Evolutionary conservation across 2,329 filamentous ascomycete genomes (phyloP).

Genomic region (Stagonosporopsis vannaccii): DNA sequence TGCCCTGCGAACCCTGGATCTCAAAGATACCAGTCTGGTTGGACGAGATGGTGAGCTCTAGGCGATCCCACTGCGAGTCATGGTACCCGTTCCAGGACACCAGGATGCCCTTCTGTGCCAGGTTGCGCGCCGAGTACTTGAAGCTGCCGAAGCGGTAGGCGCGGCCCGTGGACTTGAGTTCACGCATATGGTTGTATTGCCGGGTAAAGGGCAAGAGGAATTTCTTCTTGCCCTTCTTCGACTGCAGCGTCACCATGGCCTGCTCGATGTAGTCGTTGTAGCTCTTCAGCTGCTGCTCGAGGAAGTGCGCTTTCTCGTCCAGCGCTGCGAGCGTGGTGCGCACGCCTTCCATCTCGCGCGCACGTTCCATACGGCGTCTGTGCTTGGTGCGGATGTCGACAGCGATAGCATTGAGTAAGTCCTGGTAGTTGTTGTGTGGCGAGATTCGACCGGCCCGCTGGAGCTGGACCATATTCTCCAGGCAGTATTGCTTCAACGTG

Average conservation of each 20-base stretch:
- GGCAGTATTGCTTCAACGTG: slow-evolving; percentile 88
- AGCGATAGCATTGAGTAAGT: slow-evolving; percentile 96
- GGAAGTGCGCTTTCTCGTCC: slow-evolving; percentile 85
- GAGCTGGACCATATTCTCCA: slow-evolving; percentile 91
- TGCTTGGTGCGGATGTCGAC: slow-evolving; percentile 98
- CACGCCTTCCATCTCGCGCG: slow-evolving; percentile 87
- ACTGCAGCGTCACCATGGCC: slow-evolving; percentile 95
- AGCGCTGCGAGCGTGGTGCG: slow-evolving; percentile 76
- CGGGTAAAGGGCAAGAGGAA: slow-evolving; percentile 97
- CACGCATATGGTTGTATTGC: slow-evolving; percentile 97
- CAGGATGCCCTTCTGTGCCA: slow-evolving; percentile 92
- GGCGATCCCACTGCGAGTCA: slow-evolving; percentile 85
- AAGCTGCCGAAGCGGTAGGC: slow-evolving; percentile 97
- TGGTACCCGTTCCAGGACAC: slow-evolving; percentile 87
- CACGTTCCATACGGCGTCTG: slow-evolving; percentile 85
- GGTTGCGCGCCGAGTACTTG: slow-evolving; percentile 91
- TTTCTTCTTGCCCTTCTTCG: slow-evolving; percentile 93
- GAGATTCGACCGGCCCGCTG: slow-evolving; percentile 89
- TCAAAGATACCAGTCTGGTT: slow-evolving; percentile 95
- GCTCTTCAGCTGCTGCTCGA: slow-evolving; percentile 93
- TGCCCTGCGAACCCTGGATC: slow-evolving; percentile 87
- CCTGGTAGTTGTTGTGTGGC: slow-evolving; percentile 89
- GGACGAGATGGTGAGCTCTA: slow-evolving; percentile 92
- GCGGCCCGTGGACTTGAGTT: slow-evolving; percentile 88
- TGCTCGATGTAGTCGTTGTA: slow-evolving; percentile 99